Evolutionary conservation across 805 yeast genomes (phyloP), one percentile per base, ranked within the genome.

Genomic region (Sugiyamaella boreocaroliniensis): DNA sequence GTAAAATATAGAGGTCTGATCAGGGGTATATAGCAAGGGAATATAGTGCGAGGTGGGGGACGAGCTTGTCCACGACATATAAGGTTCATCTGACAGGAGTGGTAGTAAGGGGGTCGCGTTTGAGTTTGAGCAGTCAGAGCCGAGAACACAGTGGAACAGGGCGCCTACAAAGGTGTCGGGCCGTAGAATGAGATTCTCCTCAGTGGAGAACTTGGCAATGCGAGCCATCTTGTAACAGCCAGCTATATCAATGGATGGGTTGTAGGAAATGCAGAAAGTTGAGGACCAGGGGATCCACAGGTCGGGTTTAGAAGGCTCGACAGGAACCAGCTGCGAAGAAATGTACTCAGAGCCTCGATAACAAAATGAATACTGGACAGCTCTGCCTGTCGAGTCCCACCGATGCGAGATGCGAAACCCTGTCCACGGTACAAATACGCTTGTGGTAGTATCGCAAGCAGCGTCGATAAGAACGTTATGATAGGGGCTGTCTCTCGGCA

Each of bases 141-240:
- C 44, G 22, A 34, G n/a, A n/a, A 5, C 41, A 22, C 53, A 83
- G 52, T 76, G 74, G 63, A 74, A 83, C 2, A 83, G 58, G 0
- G 82, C 89, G 5, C 90, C 92, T 1, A 85, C 78, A 68, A 79
- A 78, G 0, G 81, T 75, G 16, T 74, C 69, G 0, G 89, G 87
- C 14, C 78, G 68, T 60, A 73, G 81, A 6, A 80, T 61, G 1
- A 77, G 72, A 10, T 74, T 48, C 29, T 73, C 65, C 48, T 80
- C 68, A 11, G 63, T 64, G 0, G 79, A 78, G 59, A 77, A 82
- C 57, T 76, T 74, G 56, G 76, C 74, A 43, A 83, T 67, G 61
- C 86, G 71, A 68, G 76, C 86, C 56, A 82, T 59, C 57, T 80
- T 81, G 60, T 74, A 81, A 53, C 85, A 80, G 3, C 69, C 63